Evolutionary conservation across 192 early-diverging fungal genomes (phyloP).

Genomic region (Phycomyces blakesleeanus): DNA sequence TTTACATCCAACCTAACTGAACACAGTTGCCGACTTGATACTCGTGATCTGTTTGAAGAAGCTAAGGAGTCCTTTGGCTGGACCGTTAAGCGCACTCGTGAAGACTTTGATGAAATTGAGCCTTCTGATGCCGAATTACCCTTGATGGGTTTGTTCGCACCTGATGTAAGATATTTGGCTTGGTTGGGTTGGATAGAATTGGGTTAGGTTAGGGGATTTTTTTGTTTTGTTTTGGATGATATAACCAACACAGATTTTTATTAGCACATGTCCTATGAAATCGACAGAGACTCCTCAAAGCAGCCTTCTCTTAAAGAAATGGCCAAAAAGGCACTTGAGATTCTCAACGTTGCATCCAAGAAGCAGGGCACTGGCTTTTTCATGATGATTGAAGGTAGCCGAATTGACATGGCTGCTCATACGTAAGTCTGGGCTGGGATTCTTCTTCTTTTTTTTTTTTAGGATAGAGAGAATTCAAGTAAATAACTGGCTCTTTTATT

Average conservation of each 20-base stretch:
- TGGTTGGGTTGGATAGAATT: no score
- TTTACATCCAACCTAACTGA: constrained; percentile 37
- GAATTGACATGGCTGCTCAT: constrained; percentile 58
- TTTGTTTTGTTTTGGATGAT: no score
- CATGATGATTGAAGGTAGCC: constrained; percentile 58
- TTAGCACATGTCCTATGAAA: constrained; percentile 49
- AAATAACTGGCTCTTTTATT: no score
- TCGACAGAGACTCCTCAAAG: constrained; percentile 37
- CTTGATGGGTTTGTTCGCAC: constrained; percentile 43
- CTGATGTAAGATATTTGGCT: constrained; percentile 26
- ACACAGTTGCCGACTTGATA: constrained; percentile 41
- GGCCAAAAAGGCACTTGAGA: constrained; percentile 38
- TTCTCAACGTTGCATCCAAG: constrained; percentile 24
- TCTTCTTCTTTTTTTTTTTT: no score
- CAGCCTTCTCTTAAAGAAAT: constrained; percentile 55
- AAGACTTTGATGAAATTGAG: constrained; percentile 23
- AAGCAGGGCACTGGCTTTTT: constrained; percentile 43
- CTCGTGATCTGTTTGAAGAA: constrained; percentile 38
- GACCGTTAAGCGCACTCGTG: constrained; percentile 11
- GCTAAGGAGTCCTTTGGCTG: constrained; percentile 10
- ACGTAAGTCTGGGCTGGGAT: constrained; percentile 20
- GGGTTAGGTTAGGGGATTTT: no score
- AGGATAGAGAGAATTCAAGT: no score
- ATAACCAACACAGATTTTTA: no score
- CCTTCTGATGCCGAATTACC: constrained; percentile 27